Conservation (phyloP, 495 filamentous ascomycete genomes). For the Glonium stellatum region DNA sequence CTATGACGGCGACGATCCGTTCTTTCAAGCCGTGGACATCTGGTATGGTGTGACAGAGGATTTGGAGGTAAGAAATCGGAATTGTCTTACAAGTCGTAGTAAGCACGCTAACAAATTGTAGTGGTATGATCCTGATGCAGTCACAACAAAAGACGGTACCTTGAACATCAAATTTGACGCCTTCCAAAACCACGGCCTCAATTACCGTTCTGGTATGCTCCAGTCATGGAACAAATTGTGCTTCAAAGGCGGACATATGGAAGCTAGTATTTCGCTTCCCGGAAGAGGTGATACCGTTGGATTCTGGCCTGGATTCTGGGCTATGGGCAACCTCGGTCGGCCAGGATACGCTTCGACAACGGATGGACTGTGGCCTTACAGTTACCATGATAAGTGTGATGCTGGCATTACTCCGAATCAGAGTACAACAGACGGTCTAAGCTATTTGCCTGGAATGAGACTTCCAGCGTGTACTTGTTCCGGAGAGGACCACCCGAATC, state of each 20-base stretch:
- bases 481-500: constrained; percentile 60
- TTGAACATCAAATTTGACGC: constrained; percentile 61
- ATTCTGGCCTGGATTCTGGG: constrained; percentile 79
- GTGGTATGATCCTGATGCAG: constrained; percentile 79
- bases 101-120: constrained; percentile 18
- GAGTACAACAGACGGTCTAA: constrained; percentile 60
- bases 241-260: constrained; percentile 68
- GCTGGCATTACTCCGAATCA: constrained; percentile 74
- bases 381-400: constrained; percentile 66
- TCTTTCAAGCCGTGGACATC: constrained; percentile 62
- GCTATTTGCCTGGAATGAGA: constrained; percentile 64
- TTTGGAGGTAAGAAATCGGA: constrained; percentile 50
- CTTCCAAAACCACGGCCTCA: constrained; percentile 60
- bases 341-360: constrained; percentile 64
- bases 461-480: constrained; percentile 63
- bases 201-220: constrained; percentile 74
- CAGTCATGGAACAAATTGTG: constrained; percentile 78
- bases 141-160: constrained; percentile 59
- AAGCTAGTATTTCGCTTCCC: constrained; percentile 70
- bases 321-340: constrained; percentile 67
- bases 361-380: constrained; percentile 76
- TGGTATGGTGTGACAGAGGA: constrained; percentile 77
- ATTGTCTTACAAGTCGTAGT: not conserved
- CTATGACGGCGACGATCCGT: constrained; percentile 68
- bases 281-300: constrained; percentile 61